phyloP scores from a whole-genome alignment of 306 rosid genomes.

The Senna tora region DNA sequence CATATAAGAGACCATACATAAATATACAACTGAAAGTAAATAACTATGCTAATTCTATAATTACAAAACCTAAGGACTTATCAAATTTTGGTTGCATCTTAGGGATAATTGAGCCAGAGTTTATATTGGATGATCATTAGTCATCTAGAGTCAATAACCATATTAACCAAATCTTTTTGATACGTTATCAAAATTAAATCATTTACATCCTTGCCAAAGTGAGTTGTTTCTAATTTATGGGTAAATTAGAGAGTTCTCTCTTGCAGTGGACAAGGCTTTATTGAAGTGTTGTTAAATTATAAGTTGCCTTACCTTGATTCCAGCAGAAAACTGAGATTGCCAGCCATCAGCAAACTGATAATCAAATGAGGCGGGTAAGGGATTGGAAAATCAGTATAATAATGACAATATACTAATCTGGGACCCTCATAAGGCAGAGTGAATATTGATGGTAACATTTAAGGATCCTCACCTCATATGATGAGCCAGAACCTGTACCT shows the following conservation, averaged over 20 bases:
- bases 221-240: conserved; percentile 13
- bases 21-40: not conserved
- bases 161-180: conserved; percentile 16
- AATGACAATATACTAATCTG: not conserved
- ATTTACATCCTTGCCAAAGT: conserved; percentile 26
- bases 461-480: conserved; percentile 65
- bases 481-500: conserved; percentile 52
- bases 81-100: conserved; percentile 6
- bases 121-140: not conserved
- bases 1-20: not conserved
- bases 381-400: conserved; percentile 16
- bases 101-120: not conserved
- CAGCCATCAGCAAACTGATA: conserved; percentile 78
- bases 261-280: not conserved
- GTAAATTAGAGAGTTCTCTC: conserved; percentile 4
- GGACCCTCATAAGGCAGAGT: conserved; percentile 23
- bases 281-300: not conserved
- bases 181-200: conserved; percentile 25
- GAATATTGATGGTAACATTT: conserved; percentile 21
- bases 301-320: conserved; percentile 70
- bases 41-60: not conserved
- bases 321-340: conserved; percentile 86
- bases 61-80: no score
- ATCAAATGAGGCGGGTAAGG: conserved; percentile 39
- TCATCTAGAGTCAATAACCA: conserved; percentile 2